Percentiles rank a stretch among this genome's conserved stretches.
Evolutionary conservation across 306 rosid species (phyloP).

Genomic region (Gastrolobium bilobum): DNA sequence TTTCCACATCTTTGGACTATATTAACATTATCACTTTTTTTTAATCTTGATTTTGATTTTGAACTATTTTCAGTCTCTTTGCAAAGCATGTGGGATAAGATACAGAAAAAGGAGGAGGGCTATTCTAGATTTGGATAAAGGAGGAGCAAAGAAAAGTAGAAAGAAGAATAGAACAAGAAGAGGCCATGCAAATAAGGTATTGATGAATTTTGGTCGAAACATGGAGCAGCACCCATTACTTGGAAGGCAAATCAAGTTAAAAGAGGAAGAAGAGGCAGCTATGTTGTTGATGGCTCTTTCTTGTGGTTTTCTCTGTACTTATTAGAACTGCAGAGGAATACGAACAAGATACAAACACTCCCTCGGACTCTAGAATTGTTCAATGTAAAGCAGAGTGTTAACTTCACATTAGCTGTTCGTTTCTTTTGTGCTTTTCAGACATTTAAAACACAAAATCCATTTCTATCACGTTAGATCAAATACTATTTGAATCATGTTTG

Average conservation of each 20-base stretch:
- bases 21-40: background rate
- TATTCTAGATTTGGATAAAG: slow-evolving; percentile 27
- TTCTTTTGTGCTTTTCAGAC: background rate
- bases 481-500: background rate
- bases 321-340: background rate
- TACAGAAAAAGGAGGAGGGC: slow-evolving; percentile 48
- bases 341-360: background rate
- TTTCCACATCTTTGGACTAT: background rate
- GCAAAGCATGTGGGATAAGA: slow-evolving; percentile 62
- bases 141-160: background rate
- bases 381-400: too few relatives aligned
- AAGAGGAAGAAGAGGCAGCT: slow-evolving; percentile 63
- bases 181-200: slow-evolving; percentile 16
- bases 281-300: slow-evolving; percentile 58
- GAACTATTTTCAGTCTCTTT: slow-evolving; percentile 47
- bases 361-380: too few relatives aligned
- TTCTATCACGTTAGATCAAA: background rate
- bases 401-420: background rate
- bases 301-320: slow-evolving; percentile 20
- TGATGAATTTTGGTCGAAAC: slow-evolving; percentile 31
- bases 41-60: background rate
- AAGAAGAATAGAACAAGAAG: slow-evolving; percentile 26
- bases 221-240: slow-evolving; percentile 7
- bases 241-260: slow-evolving; percentile 26
- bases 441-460: background rate